Base-by-base conservation (phyloP, 805 yeast genomes). In the Wickerhamiella occidentalis region DNA sequence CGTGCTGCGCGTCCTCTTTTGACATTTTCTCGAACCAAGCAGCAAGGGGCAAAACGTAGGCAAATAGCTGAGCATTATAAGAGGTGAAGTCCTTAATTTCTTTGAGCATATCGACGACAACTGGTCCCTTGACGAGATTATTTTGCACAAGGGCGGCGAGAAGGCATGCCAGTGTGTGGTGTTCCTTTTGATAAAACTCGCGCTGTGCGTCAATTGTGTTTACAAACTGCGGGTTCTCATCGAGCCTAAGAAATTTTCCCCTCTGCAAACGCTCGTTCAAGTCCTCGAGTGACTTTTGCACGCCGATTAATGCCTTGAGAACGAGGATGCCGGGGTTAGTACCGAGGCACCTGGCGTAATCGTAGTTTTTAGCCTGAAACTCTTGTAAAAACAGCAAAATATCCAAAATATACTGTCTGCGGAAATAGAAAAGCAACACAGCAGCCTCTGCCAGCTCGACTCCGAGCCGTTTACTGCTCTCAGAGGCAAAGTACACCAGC, bases 391-490 rank as follows among this genome's bases (percentile, higher is more conserved):
- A 52, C 4, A 57, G 54, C 21, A 54, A 49, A 21, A 57, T 53
- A 30, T 82, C 85, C 38, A 90, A 64, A n/a, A 88, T 77, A 54
- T 77, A 82, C 57, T 78, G 82, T 47, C 81, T 73, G 56, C 96
- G 74, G 47, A 76, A 67, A 58, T 79, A 84, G 62, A 76, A 86
- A 8, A 78, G 72, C 5, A 82, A 74, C 51, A 78, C 74, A 1
- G 92, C 95, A 18, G 66, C 53, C 54, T 61, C 61, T 35, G 59
- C 51, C 1, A 64, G 61, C 22, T 58, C 51, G 35, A 68, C 51
- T 40, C 61, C 68, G 2, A 75, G 68, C 9, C 66, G 66, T 57
- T 59, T 65, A 52, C 58, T 62, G 47, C 57, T 67, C 21, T 62
- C 61, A 17, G 67, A 59, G 3, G 86, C 74, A 52, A 64, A 62